A percentile compares a stretch with the other conserved stretches of the same genome.
phyloP scores from a whole-genome alignment of 495 filamentous ascomycete species.

The Letharia columbiana region DNA sequence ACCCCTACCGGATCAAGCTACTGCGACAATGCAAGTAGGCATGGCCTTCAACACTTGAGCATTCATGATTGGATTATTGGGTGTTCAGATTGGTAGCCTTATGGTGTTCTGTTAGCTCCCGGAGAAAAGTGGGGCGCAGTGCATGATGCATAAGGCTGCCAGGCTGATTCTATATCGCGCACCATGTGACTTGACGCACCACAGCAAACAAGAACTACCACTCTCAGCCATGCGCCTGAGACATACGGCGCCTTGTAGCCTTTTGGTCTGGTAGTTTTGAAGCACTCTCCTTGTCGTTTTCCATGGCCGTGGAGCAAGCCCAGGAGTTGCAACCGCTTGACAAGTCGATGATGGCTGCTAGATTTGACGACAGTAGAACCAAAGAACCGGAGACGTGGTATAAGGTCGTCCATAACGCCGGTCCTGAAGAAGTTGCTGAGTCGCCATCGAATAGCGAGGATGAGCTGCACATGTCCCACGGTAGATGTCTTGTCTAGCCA shows the following conservation, averaged over 20 bases:
- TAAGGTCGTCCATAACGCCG: not conserved
- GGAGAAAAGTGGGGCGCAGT: not conserved
- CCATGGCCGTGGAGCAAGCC: not conserved
- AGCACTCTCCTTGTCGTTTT: not conserved
- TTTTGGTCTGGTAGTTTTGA: not conserved
- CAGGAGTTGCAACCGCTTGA: not conserved
- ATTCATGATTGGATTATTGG: not conserved
- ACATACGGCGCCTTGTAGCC: not conserved
- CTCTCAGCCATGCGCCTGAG: not conserved
- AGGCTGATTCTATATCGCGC: constrained; percentile 6
- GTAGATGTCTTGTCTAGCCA: not conserved
- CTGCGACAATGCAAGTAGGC: not conserved
- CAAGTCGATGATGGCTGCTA: not conserved
- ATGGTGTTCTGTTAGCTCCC: not conserved
- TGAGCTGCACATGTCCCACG: not conserved
- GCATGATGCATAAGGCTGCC: constrained; percentile 1
- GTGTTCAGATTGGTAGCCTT: not conserved
- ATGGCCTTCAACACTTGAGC: not conserved
- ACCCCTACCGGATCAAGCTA: not conserved
- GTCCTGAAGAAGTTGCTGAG: not conserved
- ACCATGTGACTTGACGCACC: not conserved
- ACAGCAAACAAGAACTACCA: not conserved
- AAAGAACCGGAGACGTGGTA: not conserved
- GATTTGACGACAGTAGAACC: not conserved
- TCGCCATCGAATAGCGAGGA: not conserved